These are phyloP conservation scores for Ramalina intermedia DNA, from an alignment of 495 filamentous ascomycete genomes.

Conservation along the genomic window DNA sequence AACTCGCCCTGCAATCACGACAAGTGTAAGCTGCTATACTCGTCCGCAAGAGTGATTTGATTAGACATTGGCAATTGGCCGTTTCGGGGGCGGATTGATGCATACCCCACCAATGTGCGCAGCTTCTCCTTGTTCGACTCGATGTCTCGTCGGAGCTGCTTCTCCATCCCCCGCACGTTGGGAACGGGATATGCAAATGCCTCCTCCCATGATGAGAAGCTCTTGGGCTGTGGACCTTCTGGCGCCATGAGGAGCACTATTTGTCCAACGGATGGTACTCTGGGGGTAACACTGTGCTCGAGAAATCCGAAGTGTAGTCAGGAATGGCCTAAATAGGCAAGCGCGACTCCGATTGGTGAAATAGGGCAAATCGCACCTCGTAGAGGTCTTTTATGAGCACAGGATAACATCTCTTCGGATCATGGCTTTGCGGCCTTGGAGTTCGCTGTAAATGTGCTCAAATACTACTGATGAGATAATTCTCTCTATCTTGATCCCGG, in stretches of 20 bases:
- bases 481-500: background rate
- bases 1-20: conserved; percentile 46
- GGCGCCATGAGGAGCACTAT: conserved; percentile 30
- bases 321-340: background rate
- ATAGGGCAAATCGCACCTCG: too few species aligned
- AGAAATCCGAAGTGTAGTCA: too few species aligned
- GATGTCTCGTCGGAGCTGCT: conserved; percentile 49
- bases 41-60: background rate
- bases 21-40: conserved; percentile 1
- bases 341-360: background rate
- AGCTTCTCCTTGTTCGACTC: conserved; percentile 76
- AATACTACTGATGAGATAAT: too few species aligned
- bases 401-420: too few species aligned
- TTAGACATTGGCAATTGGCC: too few species aligned
- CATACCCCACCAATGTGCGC: conserved; percentile 77
- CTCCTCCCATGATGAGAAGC: conserved; percentile 49
- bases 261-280: background rate
- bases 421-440: too few species aligned
- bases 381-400: too few species aligned
- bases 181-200: conserved; percentile 54
- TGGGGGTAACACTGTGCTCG: background rate
- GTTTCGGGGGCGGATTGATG: background rate
- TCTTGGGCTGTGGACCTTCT: conserved; percentile 42
- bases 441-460: too few species aligned
- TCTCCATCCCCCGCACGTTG: conserved; percentile 45